Conservation (phyloP, 345 rosid species). For the Dipteronia sinensis region DNA sequence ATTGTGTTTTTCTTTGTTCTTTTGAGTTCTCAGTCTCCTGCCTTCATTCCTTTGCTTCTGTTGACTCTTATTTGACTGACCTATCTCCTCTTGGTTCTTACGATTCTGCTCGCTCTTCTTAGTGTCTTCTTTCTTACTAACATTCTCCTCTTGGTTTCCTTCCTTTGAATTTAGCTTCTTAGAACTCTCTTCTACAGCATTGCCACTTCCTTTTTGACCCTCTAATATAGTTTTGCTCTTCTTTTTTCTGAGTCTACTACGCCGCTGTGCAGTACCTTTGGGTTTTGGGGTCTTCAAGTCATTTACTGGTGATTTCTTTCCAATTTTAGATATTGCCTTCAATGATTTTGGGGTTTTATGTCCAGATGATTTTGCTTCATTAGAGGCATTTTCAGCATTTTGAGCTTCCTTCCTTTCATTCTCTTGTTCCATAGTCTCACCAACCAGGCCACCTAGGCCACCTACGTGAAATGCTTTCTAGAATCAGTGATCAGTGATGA, state of each 20-base stretch:
- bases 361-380: conserved; percentile 33
- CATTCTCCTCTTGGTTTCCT: conserved; percentile 27
- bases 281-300: conserved; percentile 31
- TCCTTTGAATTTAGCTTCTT: conserved; percentile 31
- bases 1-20: conserved; percentile 26
- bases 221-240: conserved; percentile 23
- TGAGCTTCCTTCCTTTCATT: conserved; percentile 31
- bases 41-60: conserved; percentile 20
- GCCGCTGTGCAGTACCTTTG: conserved; percentile 18
- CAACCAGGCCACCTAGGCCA: background rate
- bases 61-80: conserved; percentile 11
- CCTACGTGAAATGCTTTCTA: conserved; percentile 3
- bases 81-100: conserved; percentile 25
- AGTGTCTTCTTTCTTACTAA: conserved; percentile 9
- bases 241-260: conserved; percentile 24
- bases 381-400: conserved; percentile 30
- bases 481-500: background rate
- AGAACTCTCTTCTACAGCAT: conserved; percentile 16
- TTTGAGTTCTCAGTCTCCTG: conserved; percentile 15
- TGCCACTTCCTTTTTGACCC: conserved; percentile 20
- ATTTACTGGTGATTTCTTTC: conserved; percentile 43
- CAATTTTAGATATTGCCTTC: conserved; percentile 42
- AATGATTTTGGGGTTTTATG: conserved; percentile 33
- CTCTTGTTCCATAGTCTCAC: conserved; percentile 39
- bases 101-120: conserved; percentile 25